Base-by-base conservation (phyloP, 164 flowering plant species). In the Chloranthus sessilifolius region DNA sequence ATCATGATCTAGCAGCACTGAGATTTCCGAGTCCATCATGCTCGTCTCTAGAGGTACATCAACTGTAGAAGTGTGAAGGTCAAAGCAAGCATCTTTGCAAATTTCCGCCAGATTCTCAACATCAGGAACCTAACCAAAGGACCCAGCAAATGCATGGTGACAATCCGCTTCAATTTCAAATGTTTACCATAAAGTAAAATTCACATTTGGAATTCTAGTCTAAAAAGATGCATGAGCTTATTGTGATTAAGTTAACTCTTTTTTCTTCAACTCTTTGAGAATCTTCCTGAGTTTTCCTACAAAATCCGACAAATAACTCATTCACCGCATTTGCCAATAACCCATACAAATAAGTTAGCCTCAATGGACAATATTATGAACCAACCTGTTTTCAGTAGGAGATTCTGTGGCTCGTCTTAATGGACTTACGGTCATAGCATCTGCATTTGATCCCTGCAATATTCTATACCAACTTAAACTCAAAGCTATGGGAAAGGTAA, bases 351-450 rank as follows among this genome's bases (percentile, higher is more conserved):
- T 7, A 25, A 41, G 27, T 19, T 19, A 27, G 23, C n/a, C n/a
- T n/a, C 16, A 31, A 1, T 17, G 17, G 47, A 35, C 22, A 31
- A 42, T 44, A 38, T 9, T 26, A 42, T 19, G 10, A 47, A 43
- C 25, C 10, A 22, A 85, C 95, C 97, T 86, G 79, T 43, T 80
- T 50, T 59, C 63, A 36, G 40, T 55, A 4, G 78, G 67, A 46
- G 80, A 68, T 28, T 22, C 56, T 21, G 75, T 72, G 19, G 61
- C 62, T 30, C 80, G 82, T 64, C 82, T 81, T 42, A 67, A 53
- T 26, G 81, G 85, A 57, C 68, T 64, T 34, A 65, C 43, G 33
- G 20, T 43, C 24, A 46, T 33, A 22, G 49, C 19, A 61, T 62
- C 69, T 55, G 62, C 56, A 63, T 45, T 45, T 42, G 75, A 39